phyloP scores from a whole-genome alignment of 2,329 filamentous ascomycete species.

The Aspergillus sp. region DNA sequence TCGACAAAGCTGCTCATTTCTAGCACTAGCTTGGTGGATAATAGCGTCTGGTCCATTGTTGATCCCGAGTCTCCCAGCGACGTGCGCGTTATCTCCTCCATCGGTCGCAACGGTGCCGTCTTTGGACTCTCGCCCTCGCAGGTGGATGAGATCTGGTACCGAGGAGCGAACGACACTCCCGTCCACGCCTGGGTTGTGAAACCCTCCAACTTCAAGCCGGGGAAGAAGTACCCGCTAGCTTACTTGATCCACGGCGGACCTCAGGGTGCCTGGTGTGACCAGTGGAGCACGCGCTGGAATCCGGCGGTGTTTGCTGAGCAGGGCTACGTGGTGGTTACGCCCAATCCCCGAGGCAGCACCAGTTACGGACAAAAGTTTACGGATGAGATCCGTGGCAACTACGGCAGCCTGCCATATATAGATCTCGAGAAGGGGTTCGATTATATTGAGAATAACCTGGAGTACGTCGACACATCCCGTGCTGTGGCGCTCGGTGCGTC shows the following conservation, averaged over 20 bases:
- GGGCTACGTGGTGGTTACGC: conserved; percentile 61
- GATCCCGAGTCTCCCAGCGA: conserved; percentile 35
- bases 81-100: conserved; percentile 41
- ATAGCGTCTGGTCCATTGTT: conserved; percentile 46
- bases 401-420: conserved; percentile 57
- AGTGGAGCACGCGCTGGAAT: conserved; percentile 59
- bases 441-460: conserved; percentile 52
- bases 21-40: conserved; percentile 48
- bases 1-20: conserved; percentile 45
- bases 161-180: conserved; percentile 45
- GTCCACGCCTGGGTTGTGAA: conserved; percentile 52
- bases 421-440: conserved; percentile 59
- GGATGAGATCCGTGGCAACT: conserved; percentile 53
- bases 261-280: conserved; percentile 54
- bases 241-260: conserved; percentile 59
- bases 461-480: conserved; percentile 56
- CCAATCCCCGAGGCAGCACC: conserved; percentile 60
- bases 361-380: conserved; percentile 60
- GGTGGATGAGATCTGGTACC: conserved; percentile 50
- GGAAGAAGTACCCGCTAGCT: conserved; percentile 55
- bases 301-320: conserved; percentile 60
- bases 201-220: conserved; percentile 48
- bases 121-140: conserved; percentile 47
- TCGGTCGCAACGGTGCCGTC: conserved; percentile 36
- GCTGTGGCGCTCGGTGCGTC: conserved; percentile 56